Percentiles rank a stretch among this genome's conserved stretches.
Evolutionary conservation across 192 early-diverging fungal genomes (phyloP).

Genomic region (Pecoramyces ruminantium): DNA sequence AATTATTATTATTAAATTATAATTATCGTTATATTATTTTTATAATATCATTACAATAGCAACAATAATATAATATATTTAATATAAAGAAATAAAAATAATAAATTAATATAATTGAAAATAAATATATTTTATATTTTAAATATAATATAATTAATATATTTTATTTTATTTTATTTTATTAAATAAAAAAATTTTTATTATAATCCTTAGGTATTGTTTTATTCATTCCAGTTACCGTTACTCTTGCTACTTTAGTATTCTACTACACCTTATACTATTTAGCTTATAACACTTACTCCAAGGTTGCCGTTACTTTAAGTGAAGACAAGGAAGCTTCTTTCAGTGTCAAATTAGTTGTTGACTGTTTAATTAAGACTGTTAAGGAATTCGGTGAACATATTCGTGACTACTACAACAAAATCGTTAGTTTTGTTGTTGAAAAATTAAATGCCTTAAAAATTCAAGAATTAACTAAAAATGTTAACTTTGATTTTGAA

Average conservation of each 20-base stretch:
- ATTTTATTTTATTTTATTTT: too few relatives aligned
- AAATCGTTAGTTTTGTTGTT: background rate
- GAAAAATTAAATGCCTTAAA: background rate
- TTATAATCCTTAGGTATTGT: background rate
- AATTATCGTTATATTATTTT: too few relatives aligned
- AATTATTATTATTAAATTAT: too few relatives aligned
- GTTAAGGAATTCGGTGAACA: background rate
- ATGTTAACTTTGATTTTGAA: background rate
- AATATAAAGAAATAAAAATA: too few relatives aligned
- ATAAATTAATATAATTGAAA: too few relatives aligned
- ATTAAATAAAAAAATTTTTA: too few relatives aligned
- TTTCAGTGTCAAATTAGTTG: background rate
- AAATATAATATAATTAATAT: too few relatives aligned
- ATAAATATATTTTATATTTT: too few relatives aligned
- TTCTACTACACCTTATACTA: background rate
- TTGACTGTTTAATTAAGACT: background rate
- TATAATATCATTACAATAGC: too few relatives aligned
- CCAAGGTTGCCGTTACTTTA: background rate
- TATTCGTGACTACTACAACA: background rate
- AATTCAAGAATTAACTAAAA: background rate
- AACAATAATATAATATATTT: too few relatives aligned
- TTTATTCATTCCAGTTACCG: background rate
- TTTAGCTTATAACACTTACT: background rate
- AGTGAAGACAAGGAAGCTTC: background rate
- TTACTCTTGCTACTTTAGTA: background rate